Base-by-base conservation (phyloP, 1,284 basidiomycete species). In the Irpex lacteus region DNA sequence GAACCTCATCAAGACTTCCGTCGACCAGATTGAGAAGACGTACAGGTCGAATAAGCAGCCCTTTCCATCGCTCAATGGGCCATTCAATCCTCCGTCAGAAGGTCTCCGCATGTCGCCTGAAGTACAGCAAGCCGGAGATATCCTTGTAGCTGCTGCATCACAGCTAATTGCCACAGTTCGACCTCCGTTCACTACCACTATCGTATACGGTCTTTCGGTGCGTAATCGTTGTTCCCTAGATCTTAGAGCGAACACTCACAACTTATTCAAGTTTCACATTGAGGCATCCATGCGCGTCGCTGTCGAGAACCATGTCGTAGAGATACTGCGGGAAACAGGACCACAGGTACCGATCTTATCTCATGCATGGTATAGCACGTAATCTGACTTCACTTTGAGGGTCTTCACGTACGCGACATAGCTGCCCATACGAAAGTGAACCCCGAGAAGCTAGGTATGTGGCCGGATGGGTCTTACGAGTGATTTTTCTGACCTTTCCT, bases 261-360 rank as follows among this genome's bases (percentile, higher is more conserved):
- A 26, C 6, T 9, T 19, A n/a, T 21, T 37, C 26, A 26, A 71
- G 68, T 65, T 61, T 49, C 56, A 66, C 50, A 13, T 70, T 18
- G 65, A 73, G 5, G 62, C 72, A 11, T 70, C 69, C 2, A 40
- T 77, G 4, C 63, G 73, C 1, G 70, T 75, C 18, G 76, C 71
- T 3, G 67, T 73, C 21, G 72, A 73, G 49, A 71, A 72, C 1
- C 71, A 78, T 63, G 74, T 78, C 11, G 65, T 71, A 5, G 78
- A 80, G 67, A 77, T 78, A 9, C 65, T 80, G n/a, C 68, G 75
- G 7, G 76, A 75, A 36, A 76, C 76, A 8, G 78, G 78, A 1
- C 68, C 69, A 0, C 64, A 74, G 61, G 77, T 75, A 26, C 26
- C 26, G 7, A 64, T 64, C 5, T 26, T 34, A 15, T 15, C 40